These are phyloP conservation scores for Sanguinoderma infundibulare DNA, from an alignment of 1,284 basidiomycete genomes.

Conservation along the genomic window DNA sequence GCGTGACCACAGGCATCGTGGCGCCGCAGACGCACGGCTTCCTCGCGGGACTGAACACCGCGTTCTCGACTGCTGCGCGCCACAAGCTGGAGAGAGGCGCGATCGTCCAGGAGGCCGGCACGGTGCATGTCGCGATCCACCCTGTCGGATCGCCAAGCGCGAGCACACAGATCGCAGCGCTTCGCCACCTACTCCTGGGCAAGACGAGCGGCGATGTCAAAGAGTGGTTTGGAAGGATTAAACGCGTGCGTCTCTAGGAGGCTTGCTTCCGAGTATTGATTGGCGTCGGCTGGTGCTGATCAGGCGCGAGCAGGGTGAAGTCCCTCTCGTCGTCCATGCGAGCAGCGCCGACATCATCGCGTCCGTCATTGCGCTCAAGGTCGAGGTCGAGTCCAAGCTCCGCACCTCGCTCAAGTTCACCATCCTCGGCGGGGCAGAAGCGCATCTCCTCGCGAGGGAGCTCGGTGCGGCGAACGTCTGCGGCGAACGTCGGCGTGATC, in stretches of 20 bases:
- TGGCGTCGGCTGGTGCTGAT: not conserved
- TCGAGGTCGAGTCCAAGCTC: conserved; percentile 57
- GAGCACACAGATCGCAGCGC: conserved; percentile 71
- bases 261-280: not conserved
- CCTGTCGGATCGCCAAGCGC: conserved; percentile 53
- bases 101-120: conserved; percentile 67
- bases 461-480: conserved; percentile 67
- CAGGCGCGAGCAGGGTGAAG: conserved; percentile 38
- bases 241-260: conserved; percentile 44
- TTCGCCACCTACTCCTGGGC: conserved; percentile 57
- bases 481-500: conserved; percentile 78
- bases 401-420: conserved; percentile 60
- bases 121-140: conserved; percentile 70
- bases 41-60: conserved; percentile 69
- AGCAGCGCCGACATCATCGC: conserved; percentile 78
- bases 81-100: conserved; percentile 70
- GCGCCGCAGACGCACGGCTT: conserved; percentile 60
- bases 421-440: conserved; percentile 74
- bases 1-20: conserved; percentile 64
- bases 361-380: conserved; percentile 71
- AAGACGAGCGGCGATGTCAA: conserved; percentile 49
- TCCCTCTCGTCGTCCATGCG: conserved; percentile 71
- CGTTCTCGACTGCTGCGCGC: conserved; percentile 66
- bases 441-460: conserved; percentile 74
- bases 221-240: conserved; percentile 57